These are phyloP conservation scores for Vigna trinervia DNA, from an alignment of 306 rosid genomes.

Conservation along the genomic window DNA sequence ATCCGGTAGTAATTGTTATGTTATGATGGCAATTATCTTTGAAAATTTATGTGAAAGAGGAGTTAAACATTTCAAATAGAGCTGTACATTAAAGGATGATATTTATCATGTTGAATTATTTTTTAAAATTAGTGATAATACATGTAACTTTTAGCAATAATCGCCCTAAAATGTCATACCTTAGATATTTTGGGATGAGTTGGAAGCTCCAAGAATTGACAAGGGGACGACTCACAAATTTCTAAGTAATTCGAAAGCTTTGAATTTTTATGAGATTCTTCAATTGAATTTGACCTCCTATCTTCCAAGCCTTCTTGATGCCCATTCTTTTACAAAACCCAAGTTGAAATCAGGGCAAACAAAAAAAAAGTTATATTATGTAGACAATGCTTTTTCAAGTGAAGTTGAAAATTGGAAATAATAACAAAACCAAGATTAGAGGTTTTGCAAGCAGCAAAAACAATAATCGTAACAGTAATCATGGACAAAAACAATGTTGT, in stretches of 20 bases:
- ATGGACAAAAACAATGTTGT: too few species aligned
- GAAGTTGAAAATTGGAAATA: too few species aligned
- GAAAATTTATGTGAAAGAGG: not conserved
- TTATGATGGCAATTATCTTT: not conserved
- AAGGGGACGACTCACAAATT: slow-evolving; percentile 44
- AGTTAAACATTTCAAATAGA: not conserved
- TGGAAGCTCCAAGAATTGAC: slow-evolving; percentile 12
- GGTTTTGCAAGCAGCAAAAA: too few species aligned
- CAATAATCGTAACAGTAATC: too few species aligned
- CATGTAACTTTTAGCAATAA: not conserved
- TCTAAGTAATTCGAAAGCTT: slow-evolving; percentile 30
- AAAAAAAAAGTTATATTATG: too few species aligned
- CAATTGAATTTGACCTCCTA: slow-evolving; percentile 2
- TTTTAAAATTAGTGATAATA: not conserved
- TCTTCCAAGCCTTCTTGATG: not conserved
- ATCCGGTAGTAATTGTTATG: not conserved
- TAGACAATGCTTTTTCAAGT: too few species aligned
- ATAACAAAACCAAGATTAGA: too few species aligned
- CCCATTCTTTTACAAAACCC: slow-evolving; percentile 26
- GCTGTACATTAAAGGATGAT: not conserved
- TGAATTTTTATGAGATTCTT: slow-evolving; percentile 11
- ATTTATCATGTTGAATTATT: not conserved
- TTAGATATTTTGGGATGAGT: slow-evolving; percentile 1
- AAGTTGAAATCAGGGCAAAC: not conserved
- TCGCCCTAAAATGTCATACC: slow-evolving; percentile 25